Conservation (phyloP, 2,329 filamentous ascomycete species). For the Grosmannia serpens region DNA sequence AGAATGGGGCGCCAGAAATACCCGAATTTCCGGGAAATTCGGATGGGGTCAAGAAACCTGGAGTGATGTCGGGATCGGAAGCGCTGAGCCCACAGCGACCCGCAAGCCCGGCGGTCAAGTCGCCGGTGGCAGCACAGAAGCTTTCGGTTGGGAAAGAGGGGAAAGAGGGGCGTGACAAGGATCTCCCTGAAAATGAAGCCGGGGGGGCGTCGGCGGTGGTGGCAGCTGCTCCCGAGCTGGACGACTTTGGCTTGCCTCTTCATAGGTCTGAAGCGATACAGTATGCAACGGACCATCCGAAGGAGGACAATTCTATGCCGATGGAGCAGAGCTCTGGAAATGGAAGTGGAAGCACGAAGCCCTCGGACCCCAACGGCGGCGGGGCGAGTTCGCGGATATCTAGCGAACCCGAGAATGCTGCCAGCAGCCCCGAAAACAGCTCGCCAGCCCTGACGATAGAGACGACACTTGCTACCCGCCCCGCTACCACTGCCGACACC, state of each 20-base stretch:
- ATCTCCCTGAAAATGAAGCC: not conserved
- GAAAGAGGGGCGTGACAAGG: not conserved
- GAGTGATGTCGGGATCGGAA: no score
- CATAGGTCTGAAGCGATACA: constrained; percentile 27
- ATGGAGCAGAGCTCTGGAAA: constrained; percentile 7
- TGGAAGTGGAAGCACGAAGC: constrained; percentile 9
- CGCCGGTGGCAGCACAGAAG: not conserved
- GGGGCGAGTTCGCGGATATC: constrained; percentile 8
- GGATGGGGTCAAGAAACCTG: not conserved
- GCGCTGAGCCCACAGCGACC: not conserved
- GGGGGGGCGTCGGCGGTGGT: not conserved
- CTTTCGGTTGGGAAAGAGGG: not conserved
- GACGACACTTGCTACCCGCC: not conserved
- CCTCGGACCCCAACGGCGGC: constrained; percentile 5
- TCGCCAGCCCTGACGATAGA: not conserved
- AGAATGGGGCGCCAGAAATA: not conserved
- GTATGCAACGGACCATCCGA: constrained; percentile 12
- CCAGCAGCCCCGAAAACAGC: not conserved
- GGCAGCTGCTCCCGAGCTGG: constrained; percentile 32
- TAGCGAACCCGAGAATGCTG: not conserved
- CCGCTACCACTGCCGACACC: not conserved
- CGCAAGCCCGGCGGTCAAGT: not conserved
- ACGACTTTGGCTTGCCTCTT: constrained; percentile 62
- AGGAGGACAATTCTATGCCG: not conserved
- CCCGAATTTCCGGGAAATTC: not conserved